Evolutionary conservation across 331 rosid genomes (phyloP), one percentile per base, ranked within the genome.

Genomic region (Rosa hybrid): DNA sequence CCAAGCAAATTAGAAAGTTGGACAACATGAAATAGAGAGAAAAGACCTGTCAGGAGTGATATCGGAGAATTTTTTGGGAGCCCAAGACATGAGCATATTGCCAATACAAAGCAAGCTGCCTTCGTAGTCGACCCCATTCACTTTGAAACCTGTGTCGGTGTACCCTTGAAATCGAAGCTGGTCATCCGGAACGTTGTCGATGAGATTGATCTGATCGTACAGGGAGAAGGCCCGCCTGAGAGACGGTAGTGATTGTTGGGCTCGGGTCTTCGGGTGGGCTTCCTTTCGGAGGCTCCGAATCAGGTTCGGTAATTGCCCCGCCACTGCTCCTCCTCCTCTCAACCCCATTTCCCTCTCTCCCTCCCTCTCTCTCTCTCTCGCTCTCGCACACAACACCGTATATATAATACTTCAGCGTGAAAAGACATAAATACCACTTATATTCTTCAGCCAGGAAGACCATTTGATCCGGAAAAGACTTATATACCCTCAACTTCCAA

Each of bases 101-200:
- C 98, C 98, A 71, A 92, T 87, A 76, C 97, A 92, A 10, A 94
- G 92, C 91, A 94, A 87, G 87, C 98, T 88, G 42, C 98, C 98
- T 78, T 94, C 93, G 64, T 92, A 92, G 17, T 92, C 92, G 78
- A 88, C 87, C 18, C 94, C 92, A 72, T 95, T 95, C 16, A 91
- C 96, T 27, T 90, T 91, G 85, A 95, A 95, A 6, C 97, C 98
- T 0, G 97, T 88, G 38, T 89, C 94, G 23, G 74, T 89, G 77
- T 86, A 92, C 81, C 98, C 84, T 74, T 91, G 90, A 68, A 94
- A 91, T 49, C 98, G 97, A 74, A 92, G 97, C 85, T 86, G 97
- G 81, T 91, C 97, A 10, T 91, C 91, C 6, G 98, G 98, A 38
- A 90, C 88, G 53, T 94, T 84, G 71, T 94, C 94, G 78, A 94